A percentile compares a stretch with the other conserved stretches of the same genome.
Evolutionary conservation across 495 filamentous ascomycete genomes (phyloP).

Genomic region (Aspergillus egyptiacus): DNA sequence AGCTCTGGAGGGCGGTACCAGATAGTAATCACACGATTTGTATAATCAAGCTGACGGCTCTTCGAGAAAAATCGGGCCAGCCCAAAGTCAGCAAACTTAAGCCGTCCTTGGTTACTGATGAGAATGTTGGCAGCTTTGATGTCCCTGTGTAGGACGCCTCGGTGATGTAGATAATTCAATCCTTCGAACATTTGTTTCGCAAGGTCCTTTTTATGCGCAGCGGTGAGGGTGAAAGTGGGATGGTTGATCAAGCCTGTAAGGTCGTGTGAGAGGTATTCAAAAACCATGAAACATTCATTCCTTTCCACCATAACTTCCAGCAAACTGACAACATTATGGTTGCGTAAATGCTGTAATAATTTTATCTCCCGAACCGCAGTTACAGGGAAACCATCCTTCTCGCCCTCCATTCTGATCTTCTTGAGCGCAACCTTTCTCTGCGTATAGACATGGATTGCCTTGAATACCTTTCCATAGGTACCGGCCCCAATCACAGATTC

Average conservation of each 20-base stretch:
- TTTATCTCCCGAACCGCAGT: conserved; percentile 97
- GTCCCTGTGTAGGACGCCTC: conserved; percentile 91
- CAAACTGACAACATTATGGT: conserved; percentile 77
- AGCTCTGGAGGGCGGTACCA: conserved; percentile 97
- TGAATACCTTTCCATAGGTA: conserved; percentile 97
- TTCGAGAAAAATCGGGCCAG: conserved; percentile 97
- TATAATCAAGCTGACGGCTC: conserved; percentile 88
- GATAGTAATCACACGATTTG: conserved; percentile 92
- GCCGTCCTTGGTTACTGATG: conserved; percentile 75
- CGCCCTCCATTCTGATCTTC: conserved; percentile 90
- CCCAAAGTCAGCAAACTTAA: conserved; percentile 96
- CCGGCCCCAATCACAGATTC: conserved; percentile 91
- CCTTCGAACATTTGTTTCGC: conserved; percentile 92
- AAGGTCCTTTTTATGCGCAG: conserved; percentile 87
- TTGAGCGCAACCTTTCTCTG: conserved; percentile 87
- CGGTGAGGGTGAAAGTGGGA: conserved; percentile 80
- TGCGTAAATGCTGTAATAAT: conserved; percentile 86
- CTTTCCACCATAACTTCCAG: conserved; percentile 95
- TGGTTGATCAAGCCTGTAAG: conserved; percentile 85
- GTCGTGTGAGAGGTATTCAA: conserved; percentile 97
- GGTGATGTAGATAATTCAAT: conserved; percentile 86
- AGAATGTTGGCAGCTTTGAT: conserved; percentile 95
- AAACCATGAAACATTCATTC: conserved; percentile 99
- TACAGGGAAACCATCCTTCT: conserved; percentile 95
- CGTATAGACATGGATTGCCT: conserved; percentile 93